A percentile compares a stretch with the other conserved stretches of the same genome.
These are phyloP conservation scores for Beta vulgaris DNA, from an alignment of 148 eudicot genomes.

Conservation along the genomic window DNA sequence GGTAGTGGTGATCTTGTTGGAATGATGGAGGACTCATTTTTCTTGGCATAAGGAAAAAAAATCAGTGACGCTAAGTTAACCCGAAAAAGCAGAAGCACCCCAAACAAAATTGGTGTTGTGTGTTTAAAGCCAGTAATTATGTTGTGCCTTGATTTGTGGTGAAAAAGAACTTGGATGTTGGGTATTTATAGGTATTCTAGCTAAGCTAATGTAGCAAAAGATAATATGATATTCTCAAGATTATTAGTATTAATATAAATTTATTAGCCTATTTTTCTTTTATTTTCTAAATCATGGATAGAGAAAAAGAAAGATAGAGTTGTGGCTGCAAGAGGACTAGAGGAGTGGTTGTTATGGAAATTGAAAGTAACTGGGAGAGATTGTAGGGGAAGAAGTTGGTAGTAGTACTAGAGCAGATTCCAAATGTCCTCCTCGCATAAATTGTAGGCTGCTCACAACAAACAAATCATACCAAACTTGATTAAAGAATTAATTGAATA, in stretches of 20 bases:
- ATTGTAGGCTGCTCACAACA: background rate
- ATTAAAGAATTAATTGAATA: background rate
- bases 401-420: too few relatives aligned
- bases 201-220: too few relatives aligned
- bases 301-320: too few relatives aligned
- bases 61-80: background rate
- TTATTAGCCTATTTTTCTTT: too few relatives aligned
- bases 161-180: background rate
- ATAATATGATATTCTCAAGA: too few relatives aligned
- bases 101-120: background rate
- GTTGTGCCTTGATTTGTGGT: background rate
- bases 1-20: background rate
- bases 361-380: background rate
- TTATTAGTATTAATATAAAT: too few relatives aligned
- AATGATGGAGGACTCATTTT: constrained; percentile 21
- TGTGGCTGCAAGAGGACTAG: too few relatives aligned
- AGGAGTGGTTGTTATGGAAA: constrained; percentile 2
- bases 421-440: constrained; percentile 1
- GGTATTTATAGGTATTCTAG: constrained; percentile 17
- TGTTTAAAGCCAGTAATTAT: background rate
- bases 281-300: too few relatives aligned
- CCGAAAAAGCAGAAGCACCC: background rate
- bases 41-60: background rate
- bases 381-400: background rate
- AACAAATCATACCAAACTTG: background rate